Base-by-base conservation (phyloP, 106 monocot genomes). In the Alisma plantagoaquatica region DNA sequence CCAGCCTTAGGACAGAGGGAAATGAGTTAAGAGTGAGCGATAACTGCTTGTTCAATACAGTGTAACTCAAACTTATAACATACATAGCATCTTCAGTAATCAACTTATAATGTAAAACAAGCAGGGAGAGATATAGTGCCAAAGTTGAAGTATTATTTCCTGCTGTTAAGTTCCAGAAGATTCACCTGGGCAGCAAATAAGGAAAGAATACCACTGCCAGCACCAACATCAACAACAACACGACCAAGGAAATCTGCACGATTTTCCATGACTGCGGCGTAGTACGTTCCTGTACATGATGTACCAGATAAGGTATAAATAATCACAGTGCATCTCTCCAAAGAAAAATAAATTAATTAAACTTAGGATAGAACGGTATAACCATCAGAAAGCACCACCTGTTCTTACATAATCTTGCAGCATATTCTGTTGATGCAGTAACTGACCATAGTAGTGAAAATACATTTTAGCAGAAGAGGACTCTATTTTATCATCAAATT, bases 201-300 rank as follows among this genome's bases (percentile, higher is more conserved):
- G 41, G 96, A 96, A 53, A 96, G 81, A 72, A 96, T 96, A 21
- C 88, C 96, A 64, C 96, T 96, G n/a, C 96, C 96, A 69, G 96
- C 96, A 67, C 96, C 96, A 81, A 96, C 96, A 81, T 96, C 96
- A 65, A 96, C 96, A 33, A 96, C 96, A 69, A 96, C 81, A 49
- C 81, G 88, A 4, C 73, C 96, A 48, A 71, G 55, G 72, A 96
- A 89, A 54, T 85, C 84, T 45, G 66, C 53, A 70, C 70, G 72
- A 46, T 89, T 96, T 54, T 96, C 96, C 22, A 96, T 74, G 10
- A 96, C 89, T 43, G 96, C 84, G 54, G 96, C 84, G 74, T 79
- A 89, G 70, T 96, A 96, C 14, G 89, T 84, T 81, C 96, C 96
- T 96, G 65, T n/a, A n/a, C n/a, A n/a, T n/a, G n/a, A n/a, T n/a